A percentile compares a stretch with the other conserved stretches of the same genome.
These are phyloP conservation scores for Pueraria montana DNA, from an alignment of 306 rosid genomes.

Conservation along the genomic window DNA sequence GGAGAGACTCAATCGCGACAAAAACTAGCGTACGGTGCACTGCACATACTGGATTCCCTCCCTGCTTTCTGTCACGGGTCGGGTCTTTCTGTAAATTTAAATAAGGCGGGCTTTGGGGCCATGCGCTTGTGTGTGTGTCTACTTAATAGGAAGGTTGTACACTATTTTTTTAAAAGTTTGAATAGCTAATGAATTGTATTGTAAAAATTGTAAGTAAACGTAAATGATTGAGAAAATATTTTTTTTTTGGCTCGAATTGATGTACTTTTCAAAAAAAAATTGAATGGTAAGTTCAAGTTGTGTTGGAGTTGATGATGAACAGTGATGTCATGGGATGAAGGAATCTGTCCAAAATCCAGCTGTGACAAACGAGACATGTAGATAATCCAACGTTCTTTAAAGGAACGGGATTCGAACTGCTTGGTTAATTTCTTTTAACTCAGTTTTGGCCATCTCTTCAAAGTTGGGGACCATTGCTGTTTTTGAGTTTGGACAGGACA, in stretches of 20 bases:
- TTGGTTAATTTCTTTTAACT: not conserved
- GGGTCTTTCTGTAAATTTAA: slow-evolving; percentile 26
- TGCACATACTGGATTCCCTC: slow-evolving; percentile 37
- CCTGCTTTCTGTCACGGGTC: slow-evolving; percentile 27
- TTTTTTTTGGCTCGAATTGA: not conserved
- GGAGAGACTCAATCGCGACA: slow-evolving; percentile 62
- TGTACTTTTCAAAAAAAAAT: too few relatives aligned
- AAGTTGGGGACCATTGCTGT: slow-evolving; percentile 30
- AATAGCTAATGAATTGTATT: not conserved
- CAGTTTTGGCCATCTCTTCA: not conserved
- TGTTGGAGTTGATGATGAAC: not conserved
- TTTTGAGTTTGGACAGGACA: not conserved
- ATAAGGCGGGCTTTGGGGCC: slow-evolving; percentile 20
- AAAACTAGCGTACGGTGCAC: slow-evolving; percentile 25
- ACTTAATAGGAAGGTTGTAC: slow-evolving; percentile 12
- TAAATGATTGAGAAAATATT: not conserved
- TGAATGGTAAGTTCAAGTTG: too few relatives aligned
- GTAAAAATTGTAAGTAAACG: slow-evolving; percentile 14
- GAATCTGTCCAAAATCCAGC: not conserved
- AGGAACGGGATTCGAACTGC: too few relatives aligned
- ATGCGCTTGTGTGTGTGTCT: not conserved
- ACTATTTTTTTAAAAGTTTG: slow-evolving; percentile 17
- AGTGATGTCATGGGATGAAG: not conserved
- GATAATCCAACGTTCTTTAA: not conserved
- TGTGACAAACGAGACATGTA: slow-evolving; percentile 1